Evolutionary conservation across 768 basidiomycete genomes (phyloP), one percentile per base, ranked within the genome.

Genomic region (Boletellus emodensis): DNA sequence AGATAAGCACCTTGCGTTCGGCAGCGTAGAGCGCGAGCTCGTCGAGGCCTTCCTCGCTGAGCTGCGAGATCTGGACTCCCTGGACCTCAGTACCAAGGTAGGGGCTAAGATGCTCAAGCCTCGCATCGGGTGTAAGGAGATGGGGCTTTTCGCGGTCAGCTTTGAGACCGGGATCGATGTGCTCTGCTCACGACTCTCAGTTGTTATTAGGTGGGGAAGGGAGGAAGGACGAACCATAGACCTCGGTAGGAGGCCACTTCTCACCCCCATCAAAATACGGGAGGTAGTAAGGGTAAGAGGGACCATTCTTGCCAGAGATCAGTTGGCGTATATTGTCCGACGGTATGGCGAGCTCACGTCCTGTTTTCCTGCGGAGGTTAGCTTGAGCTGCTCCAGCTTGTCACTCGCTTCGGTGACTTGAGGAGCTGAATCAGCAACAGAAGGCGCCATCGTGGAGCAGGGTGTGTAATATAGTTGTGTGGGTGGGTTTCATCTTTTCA

Each of bases 61-160:
- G 72, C 52, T 80, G 65, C 8, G 79, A 81, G 47, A 83, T 67
- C 54, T 82, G 80, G 6, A 82, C 67, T 2, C 78, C 79, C 14
- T 60, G 60, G 51, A 81, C 55, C 49, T 80, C 77, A 5, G 79
- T 78, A 20, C 80, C 80, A 49, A 81, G 57, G 65, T 75, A 79
- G 0, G 78, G 78, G 61, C 71, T 76, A 44, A 82, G 56, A 48
- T 81, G 58, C 38, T 55, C 62, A 3, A 70, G 59, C 14, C 52
- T 72, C 12, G 69, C 65, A 50, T 74, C 73, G 33, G 71, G 55
- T 5, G 57, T 70, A 28, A 81, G 72, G 10, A 81, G 70, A 58
- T 79, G 68, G 30, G 79, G 78, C 54, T 81, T 81, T 32, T 71
- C 65, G 46, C 70, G 75, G 60, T 81, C 72, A 22, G 80, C 79